Base-by-base conservation (phyloP, 805 yeast species). In the Teunomyces barrocoloradensis region DNA sequence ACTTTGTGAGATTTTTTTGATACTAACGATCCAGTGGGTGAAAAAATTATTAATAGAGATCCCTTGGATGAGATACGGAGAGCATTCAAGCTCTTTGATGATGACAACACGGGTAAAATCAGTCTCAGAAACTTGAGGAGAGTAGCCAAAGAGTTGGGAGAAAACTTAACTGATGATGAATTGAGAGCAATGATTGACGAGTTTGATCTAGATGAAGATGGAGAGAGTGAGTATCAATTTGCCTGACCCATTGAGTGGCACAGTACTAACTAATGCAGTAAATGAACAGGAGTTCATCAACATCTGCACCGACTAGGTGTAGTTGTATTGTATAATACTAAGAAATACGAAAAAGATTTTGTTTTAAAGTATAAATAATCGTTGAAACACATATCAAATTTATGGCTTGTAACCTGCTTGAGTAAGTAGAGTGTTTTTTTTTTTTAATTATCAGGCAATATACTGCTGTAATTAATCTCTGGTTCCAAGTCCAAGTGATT, bases 101-200 rank as follows among this genome's bases (percentile, higher is more conserved):
- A 87, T 50, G 97, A 89, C 57, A 77, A 76, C 43, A 89, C 95
- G 0, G 97, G 97, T 0, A 87, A 85, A 61, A 90, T 91, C 53
- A 55, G 87, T 47, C 72, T 92, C 43, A 78, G 91, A 54, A 87
- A 90, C 61, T 75, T 94, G 49, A 81, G 95, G 64, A 78, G 94
- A 51, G 96, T 92, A 1, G 94, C 97, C 9, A 87, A 87, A 56
- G 97, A 92, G 55, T 70, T 94, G 48, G 97, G 97, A 2, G 99
- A 94, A 65, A 87, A 85, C 56, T 71, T 94, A 48, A 84, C 89
- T 5, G 99, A 94, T 56, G 96, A 89, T 49, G 99, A 94, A 61
- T 73, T 94, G 44, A 78, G 87, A 55, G 97, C 97, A 4, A 94
- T 94, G 99, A 94, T 94, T 54, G 96, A 91, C 52, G 98, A 92